A percentile compares a stretch with the other conserved stretches of the same genome.
Evolutionary conservation across 345 rosid species (phyloP).

Genomic region (Pistacia atlantica): DNA sequence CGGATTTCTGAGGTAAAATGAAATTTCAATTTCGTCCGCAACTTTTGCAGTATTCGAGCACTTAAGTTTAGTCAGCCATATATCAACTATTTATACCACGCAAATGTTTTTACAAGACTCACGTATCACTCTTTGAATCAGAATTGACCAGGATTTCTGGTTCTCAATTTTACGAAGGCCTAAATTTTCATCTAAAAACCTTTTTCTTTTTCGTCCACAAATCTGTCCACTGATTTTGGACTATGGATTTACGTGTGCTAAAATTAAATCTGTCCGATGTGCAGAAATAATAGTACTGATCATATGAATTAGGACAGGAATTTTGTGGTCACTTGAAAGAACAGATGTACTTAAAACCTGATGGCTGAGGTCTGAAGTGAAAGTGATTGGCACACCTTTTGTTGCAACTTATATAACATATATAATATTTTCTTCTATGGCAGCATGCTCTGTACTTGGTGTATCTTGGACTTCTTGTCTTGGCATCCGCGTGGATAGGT

Average conservation of each 20-base stretch:
- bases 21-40: background rate
- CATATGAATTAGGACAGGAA: too few species aligned
- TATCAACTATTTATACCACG: too few species aligned
- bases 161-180: background rate
- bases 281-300: too few species aligned
- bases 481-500: constrained; percentile 80
- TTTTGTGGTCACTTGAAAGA: too few species aligned
- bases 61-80: too few species aligned
- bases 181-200: background rate
- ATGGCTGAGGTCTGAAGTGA: too few species aligned
- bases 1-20: constrained; percentile 56
- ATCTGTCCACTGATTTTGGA: too few species aligned
- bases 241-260: too few species aligned
- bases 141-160: background rate
- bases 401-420: too few species aligned
- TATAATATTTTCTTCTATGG: constrained; percentile 1
- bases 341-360: too few species aligned
- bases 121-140: background rate
- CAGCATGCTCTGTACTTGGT: constrained; percentile 74
- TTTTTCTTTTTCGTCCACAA: background rate
- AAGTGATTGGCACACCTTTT: background rate
- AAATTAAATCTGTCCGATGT: too few species aligned
- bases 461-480: constrained; percentile 58
- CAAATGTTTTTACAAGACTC: background rate
- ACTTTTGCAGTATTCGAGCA: too few species aligned